Evolutionary conservation across 768 basidiomycete species (phyloP), one percentile per base, ranked within the genome.

Genomic region (Suillus americanus): DNA sequence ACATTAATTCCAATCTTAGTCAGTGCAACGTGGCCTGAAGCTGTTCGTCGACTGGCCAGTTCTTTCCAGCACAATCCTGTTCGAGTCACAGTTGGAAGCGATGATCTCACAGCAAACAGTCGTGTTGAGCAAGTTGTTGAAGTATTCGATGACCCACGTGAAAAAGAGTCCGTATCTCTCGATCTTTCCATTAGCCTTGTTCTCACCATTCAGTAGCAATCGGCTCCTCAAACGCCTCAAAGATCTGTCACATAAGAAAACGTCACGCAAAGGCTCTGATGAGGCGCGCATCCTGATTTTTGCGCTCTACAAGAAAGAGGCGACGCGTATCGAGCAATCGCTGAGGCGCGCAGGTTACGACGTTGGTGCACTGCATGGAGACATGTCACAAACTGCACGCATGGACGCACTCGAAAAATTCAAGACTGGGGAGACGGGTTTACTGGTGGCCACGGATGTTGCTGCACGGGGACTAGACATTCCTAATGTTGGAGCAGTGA

Each of bases 11-110:
- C 16, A 37, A 40, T 35, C 37, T 30, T 69, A 96, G 94, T 99
- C 81, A 97, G 95, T 60, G 97, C 97, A 10, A 99, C 97, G 9
- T 99, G 97, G 97, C 97, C 97, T 0, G 94, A 97, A 71, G 88
- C 92, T 13, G 96, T 99, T 28, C 85, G 96, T 61, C 82, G 91
- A 64, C 82, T 99, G 43, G 97, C 97, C 0, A 84, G 86, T 70
- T 89, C 95, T 12, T 99, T 99, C 80, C 90, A 91, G 75, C 84
- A 83, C 48, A 78, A 91, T 64, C 95, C 97, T 5, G 83, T 98
- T 25, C 86, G 94, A 33, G 89, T 99, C 46, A 98, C 95, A 0
- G 95, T 99, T 40, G 97, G 97, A 6, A 92, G 91, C 68, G 97
- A 99, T 64, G 95, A 98, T 69, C 81, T 99, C 61, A 92, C 91